Conservation (phyloP, 345 rosid genomes). For the Linum tenue region DNA sequence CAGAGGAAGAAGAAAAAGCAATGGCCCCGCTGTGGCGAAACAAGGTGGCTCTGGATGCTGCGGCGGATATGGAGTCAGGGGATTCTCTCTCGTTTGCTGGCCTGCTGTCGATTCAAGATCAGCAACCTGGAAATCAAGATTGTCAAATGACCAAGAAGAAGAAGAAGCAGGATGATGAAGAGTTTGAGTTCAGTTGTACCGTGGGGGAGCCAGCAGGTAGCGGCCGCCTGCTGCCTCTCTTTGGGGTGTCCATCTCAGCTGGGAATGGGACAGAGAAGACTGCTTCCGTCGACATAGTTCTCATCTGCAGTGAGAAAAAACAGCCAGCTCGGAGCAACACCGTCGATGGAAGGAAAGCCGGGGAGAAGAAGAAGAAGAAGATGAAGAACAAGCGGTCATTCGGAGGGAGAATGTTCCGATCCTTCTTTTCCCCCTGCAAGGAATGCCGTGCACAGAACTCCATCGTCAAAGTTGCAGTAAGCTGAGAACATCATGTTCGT, state of each 20-base stretch:
- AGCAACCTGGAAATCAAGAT: constrained; percentile 9
- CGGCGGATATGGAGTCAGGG: constrained; percentile 20
- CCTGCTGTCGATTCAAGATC: constrained; percentile 33
- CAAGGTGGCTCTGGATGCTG: constrained; percentile 22
- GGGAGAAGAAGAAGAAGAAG: no score
- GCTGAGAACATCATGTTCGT: neutral
- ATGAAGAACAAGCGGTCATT: constrained; percentile 15
- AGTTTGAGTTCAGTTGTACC: constrained; percentile 20
- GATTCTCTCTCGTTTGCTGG: constrained; percentile 37
- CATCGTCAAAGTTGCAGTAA: neutral
- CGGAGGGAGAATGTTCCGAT: constrained; percentile 21
- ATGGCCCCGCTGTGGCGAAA: constrained; percentile 22
- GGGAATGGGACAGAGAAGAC: constrained; percentile 6
- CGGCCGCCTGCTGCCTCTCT: no score
- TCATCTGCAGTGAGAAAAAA: no score
- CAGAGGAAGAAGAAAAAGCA: neutral
- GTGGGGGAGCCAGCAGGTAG: constrained; percentile 3
- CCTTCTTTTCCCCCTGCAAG: constrained; percentile 36
- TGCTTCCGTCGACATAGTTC: constrained; percentile 3
- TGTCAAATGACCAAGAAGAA: neutral
- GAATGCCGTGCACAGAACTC: constrained; percentile 32
- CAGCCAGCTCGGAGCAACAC: no score
- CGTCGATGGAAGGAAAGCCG: neutral
- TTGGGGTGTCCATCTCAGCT: neutral
- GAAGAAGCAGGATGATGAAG: constrained; percentile 14